These are phyloP conservation scores for Novymonas esmeraldas DNA, from an alignment of 208 protist species.

Conservation along the genomic window DNA sequence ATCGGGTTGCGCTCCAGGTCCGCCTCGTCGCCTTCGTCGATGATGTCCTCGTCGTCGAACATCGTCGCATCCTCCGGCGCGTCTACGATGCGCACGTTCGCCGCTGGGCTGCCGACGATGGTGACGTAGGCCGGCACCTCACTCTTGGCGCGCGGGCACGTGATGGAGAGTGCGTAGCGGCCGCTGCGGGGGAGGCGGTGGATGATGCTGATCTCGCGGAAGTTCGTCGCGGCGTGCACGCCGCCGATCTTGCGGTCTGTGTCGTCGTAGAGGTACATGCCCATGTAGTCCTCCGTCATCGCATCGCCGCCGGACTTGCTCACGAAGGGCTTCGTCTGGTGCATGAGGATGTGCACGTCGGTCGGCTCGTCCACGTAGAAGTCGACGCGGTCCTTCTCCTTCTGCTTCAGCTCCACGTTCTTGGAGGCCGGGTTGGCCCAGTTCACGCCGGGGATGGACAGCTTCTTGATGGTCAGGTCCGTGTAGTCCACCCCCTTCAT, in stretches of 20 bases:
- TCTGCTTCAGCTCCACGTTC: slow-evolving; percentile 36
- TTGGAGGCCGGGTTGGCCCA: slow-evolving; percentile 42
- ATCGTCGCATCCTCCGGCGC: slow-evolving; percentile 60
- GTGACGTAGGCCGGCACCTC: slow-evolving; percentile 55
- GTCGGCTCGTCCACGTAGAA: slow-evolving; percentile 76
- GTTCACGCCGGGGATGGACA: slow-evolving; percentile 45
- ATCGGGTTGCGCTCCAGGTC: slow-evolving; percentile 35
- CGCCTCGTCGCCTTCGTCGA: slow-evolving; percentile 68
- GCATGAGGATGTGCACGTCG: slow-evolving; percentile 72
- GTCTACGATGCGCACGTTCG: slow-evolving; percentile 68
- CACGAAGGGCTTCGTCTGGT: slow-evolving; percentile 61
- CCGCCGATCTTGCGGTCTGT: slow-evolving; percentile 55
- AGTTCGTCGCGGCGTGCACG: slow-evolving; percentile 80
- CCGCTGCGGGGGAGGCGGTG: slow-evolving; percentile 55
- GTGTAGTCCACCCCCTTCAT: slow-evolving; percentile 48
- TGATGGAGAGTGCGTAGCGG: slow-evolving; percentile 71
- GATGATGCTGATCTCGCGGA: slow-evolving; percentile 79
- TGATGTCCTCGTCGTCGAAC: slow-evolving; percentile 79
- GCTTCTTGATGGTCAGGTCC: slow-evolving; percentile 38
- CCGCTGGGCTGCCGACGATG: slow-evolving; percentile 37
- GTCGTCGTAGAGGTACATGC: slow-evolving; percentile 85
- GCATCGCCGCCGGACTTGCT: slow-evolving; percentile 53
- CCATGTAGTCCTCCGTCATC: slow-evolving; percentile 81
- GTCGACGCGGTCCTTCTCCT: slow-evolving; percentile 76
- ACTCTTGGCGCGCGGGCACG: slow-evolving; percentile 66